Percentiles rank a stretch among this genome's conserved stretches.
Evolutionary conservation across 805 yeast genomes (phyloP).

Genomic region (Pichia nakasei): DNA sequence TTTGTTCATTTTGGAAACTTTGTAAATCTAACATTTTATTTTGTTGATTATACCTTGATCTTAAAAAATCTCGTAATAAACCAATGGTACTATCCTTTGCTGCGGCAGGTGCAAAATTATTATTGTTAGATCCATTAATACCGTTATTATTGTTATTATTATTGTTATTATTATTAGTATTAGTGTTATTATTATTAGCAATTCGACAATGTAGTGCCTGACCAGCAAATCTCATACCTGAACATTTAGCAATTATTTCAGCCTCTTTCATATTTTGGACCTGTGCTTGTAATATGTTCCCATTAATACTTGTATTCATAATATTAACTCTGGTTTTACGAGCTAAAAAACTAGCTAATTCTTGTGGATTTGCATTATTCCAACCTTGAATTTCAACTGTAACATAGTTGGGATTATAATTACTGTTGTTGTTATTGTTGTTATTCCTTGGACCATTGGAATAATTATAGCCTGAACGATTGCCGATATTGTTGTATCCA

Average conservation of each 20-base stretch:
- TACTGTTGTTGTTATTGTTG: constrained; percentile 17
- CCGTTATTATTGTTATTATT: no score
- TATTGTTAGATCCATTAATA: not conserved
- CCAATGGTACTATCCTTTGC: constrained; percentile 38
- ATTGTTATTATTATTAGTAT: constrained; percentile 11
- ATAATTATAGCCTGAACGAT: constrained; percentile 14
- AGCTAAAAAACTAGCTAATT: constrained; percentile 58
- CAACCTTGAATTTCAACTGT: constrained; percentile 66
- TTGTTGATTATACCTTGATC: constrained; percentile 57
- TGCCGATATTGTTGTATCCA: constrained; percentile 9
- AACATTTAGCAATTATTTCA: constrained; percentile 46
- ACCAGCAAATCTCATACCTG: constrained; percentile 81
- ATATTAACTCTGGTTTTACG: constrained; percentile 56
- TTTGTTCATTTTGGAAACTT: constrained; percentile 53
- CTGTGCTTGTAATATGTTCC: constrained; percentile 47
- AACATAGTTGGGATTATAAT: constrained; percentile 25
- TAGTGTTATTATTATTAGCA: constrained; percentile 17
- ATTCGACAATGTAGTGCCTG: constrained; percentile 48
- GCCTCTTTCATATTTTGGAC: constrained; percentile 52
- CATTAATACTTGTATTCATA: constrained; percentile 36
- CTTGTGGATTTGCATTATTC: constrained; percentile 69
- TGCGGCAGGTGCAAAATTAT: not conserved
- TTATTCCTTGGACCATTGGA: constrained; percentile 8
- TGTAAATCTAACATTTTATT: constrained; percentile 62
- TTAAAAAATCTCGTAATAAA: constrained; percentile 52